phyloP scores from a whole-genome alignment of 768 basidiomycete genomes.

The Suillus spraguei region DNA sequence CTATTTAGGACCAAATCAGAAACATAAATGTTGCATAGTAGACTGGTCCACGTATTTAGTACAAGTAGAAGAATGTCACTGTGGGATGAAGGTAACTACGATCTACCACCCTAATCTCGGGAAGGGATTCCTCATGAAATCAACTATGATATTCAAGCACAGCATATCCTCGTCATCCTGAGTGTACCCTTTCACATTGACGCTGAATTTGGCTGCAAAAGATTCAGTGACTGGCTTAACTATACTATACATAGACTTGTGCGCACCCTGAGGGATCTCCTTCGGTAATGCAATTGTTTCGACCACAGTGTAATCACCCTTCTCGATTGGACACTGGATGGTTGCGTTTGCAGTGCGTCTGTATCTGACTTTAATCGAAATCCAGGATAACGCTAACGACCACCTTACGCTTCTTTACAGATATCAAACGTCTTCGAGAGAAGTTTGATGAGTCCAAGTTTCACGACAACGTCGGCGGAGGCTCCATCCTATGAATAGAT shows the following conservation, averaged over 20 bases:
- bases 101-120: constrained; percentile 28
- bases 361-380: constrained; percentile 13
- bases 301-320: constrained; percentile 68
- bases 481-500: constrained; percentile 75
- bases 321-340: constrained; percentile 82
- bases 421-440: constrained; percentile 82
- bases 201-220: constrained; percentile 76
- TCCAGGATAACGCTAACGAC: constrained; percentile 2
- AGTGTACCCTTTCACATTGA: constrained; percentile 72
- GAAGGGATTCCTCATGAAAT: constrained; percentile 61
- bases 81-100: neutral
- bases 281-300: constrained; percentile 88
- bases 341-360: constrained; percentile 76
- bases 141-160: constrained; percentile 78
- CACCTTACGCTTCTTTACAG: constrained; percentile 90
- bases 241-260: constrained; percentile 1
- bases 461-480: constrained; percentile 86
- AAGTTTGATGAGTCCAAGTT: constrained; percentile 93
- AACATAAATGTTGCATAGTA: neutral
- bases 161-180: constrained; percentile 72
- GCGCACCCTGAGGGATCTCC: constrained; percentile 83
- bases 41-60: neutral
- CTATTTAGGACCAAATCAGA: constrained; percentile 2
- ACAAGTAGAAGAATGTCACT: neutral
- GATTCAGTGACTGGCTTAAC: constrained; percentile 11